Evolutionary conservation across 1,284 basidiomycete species (phyloP).

Genomic region (Vanrija sp.): DNA sequence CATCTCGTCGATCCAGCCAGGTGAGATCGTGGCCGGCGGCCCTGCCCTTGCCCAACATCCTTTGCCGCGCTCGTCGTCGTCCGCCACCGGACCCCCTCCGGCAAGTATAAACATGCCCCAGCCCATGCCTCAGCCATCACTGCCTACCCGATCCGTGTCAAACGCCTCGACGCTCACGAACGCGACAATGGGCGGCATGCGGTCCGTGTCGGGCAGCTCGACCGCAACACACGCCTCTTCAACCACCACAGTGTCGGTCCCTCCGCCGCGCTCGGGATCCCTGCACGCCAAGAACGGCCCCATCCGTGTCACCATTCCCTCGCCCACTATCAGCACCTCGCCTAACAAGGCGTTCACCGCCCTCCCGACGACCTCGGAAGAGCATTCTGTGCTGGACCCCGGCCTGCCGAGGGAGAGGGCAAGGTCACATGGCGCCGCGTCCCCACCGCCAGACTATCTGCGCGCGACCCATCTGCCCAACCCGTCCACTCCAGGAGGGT

Average conservation of each 20-base stretch:
- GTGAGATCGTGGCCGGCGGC: too few species aligned
- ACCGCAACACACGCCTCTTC: slow-evolving; percentile 1
- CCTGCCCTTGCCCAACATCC: neutral
- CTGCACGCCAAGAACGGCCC: slow-evolving; percentile 6
- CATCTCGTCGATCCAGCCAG: neutral
- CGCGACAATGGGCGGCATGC: neutral
- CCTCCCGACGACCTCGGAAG: too few species aligned
- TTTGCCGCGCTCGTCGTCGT: neutral
- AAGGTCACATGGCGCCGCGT: neutral
- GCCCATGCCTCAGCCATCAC: neutral
- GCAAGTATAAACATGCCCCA: too few species aligned
- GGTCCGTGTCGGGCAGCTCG: slow-evolving; percentile 8
- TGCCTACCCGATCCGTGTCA: neutral
- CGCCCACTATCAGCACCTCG: slow-evolving; percentile 3
- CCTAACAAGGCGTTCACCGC: too few species aligned
- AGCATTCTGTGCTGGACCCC: too few species aligned
- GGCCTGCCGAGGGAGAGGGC: neutral
- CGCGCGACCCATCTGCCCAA: slow-evolving; percentile 13
- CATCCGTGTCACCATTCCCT: slow-evolving; percentile 14
- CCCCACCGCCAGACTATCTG: slow-evolving; percentile 27
- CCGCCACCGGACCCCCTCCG: too few species aligned
- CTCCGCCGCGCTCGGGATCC: slow-evolving; percentile 11
- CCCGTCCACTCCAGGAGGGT: slow-evolving; percentile 5
- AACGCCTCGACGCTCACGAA: neutral
- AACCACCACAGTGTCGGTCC: slow-evolving; percentile 2